Evolutionary conservation across 441 rosid genomes (phyloP), one percentile per base, ranked within the genome.

Genomic region (Erodium texanum): DNA sequence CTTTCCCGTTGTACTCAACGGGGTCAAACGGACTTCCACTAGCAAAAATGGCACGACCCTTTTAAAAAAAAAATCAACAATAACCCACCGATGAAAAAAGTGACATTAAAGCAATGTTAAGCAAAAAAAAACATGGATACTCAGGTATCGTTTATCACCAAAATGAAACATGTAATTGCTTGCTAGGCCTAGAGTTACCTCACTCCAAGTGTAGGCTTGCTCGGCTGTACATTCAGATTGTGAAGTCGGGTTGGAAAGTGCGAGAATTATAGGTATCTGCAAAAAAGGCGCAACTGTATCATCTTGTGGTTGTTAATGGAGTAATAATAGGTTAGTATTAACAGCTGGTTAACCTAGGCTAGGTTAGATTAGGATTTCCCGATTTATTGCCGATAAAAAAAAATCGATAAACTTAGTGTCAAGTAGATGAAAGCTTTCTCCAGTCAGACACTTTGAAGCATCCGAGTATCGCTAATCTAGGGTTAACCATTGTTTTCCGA

Each of bases 171-270:
- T 4, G 29, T 27, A 27, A 27, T 27, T 27, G 1, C 29, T 27
- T 4, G 29, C 4, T 27, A n/a, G n/a, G n/a, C n/a, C n/a, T n/a
- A 27, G 29, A 27, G 29, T 10, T 84, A 90, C 98, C 96, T 89
- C 73, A 75, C 82, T 88, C 99, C 99, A 93, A 54, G 86, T 80
- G 78, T 93, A 91, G 67, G 99, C 99, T 80, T 93, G 93, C 79
- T 91, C 96, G 12, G 99, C 99, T 2, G 96, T 93, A 70, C 99
- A 93, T 77, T 93, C 99, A 14, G 99, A 87, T 78, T 93, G 99
- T 19, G 99, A 89, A 66, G 97, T 93, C 20, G 97, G 99, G 74
- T 93, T 93, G 63, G 99, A 93, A 45, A 93, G 88, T 69, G 99
- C 95, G 72, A 91, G 86, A 76, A 93, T 87, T 67, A 93, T 76